Conservation (phyloP, 2,329 filamentous ascomycete species). For the Arachnopeziza araneosa region DNA sequence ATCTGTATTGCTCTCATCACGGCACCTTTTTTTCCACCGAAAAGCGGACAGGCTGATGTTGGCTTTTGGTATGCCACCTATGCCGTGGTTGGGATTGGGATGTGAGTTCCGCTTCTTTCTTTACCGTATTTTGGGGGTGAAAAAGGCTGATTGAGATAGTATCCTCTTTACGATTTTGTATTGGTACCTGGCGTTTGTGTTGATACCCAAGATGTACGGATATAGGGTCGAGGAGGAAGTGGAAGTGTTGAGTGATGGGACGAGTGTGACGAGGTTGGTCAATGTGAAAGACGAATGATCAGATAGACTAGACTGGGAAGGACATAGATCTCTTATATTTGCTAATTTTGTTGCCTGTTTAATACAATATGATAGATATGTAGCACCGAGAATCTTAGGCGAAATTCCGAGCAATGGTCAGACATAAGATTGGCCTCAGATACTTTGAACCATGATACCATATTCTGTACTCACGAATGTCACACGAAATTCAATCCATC, state of each 20-base stretch:
- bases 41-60: conserved; percentile 37
- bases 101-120: conserved; percentile 38
- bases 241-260: conserved; percentile 59
- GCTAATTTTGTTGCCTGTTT: too few relatives aligned
- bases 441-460: too few relatives aligned
- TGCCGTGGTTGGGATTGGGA: conserved; percentile 45
- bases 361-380: too few relatives aligned
- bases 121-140: neutral
- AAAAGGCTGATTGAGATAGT: conserved; percentile 35
- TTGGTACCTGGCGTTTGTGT: conserved; percentile 62
- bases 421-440: too few relatives aligned
- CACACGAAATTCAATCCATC: too few relatives aligned
- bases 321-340: neutral
- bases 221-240: conserved; percentile 59
- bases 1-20: conserved; percentile 28
- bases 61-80: conserved; percentile 49
- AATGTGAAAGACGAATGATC: conserved; percentile 13
- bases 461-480: too few relatives aligned
- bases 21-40: conserved; percentile 34
- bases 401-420: too few relatives aligned
- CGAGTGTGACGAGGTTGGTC: conserved; percentile 54
- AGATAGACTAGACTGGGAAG: neutral
- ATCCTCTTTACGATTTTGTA: conserved; percentile 55
- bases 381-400: too few relatives aligned
- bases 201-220: conserved; percentile 52